A percentile compares a stretch with the other conserved stretches of the same genome.
phyloP scores from a whole-genome alignment of 2,329 filamentous ascomycete species.

The Rhynchosporium graminicola region DNA sequence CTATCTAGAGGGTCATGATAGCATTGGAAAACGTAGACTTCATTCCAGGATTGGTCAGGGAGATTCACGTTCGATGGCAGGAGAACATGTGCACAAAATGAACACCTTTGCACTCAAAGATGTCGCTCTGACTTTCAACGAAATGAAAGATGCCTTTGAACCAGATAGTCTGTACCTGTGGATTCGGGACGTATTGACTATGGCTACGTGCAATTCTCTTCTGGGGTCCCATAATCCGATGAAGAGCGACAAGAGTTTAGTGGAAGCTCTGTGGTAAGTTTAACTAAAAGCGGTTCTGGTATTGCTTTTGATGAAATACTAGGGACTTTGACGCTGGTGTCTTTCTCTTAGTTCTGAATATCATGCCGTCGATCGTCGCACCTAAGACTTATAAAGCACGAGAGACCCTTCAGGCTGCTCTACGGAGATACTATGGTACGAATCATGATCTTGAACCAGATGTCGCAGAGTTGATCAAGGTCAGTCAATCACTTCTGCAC shows the following conservation, averaged over 20 bases:
- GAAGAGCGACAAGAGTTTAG: constrained; percentile 39
- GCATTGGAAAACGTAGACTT: constrained; percentile 39
- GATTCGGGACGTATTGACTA: constrained; percentile 43
- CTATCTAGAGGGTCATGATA: constrained; percentile 30
- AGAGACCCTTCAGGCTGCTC: constrained; percentile 43
- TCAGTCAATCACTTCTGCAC: background rate
- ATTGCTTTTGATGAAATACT: background rate
- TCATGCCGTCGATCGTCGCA: constrained; percentile 39
- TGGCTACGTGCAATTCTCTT: constrained; percentile 45
- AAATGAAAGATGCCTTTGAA: constrained; percentile 32
- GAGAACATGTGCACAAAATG: constrained; percentile 42
- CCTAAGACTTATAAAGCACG: constrained; percentile 38
- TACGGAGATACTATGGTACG: constrained; percentile 39
- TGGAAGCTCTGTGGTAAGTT: constrained; percentile 44
- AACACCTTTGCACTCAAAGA: constrained; percentile 42
- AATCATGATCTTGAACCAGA: constrained; percentile 38
- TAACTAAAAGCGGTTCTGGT: background rate
- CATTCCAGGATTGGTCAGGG: constrained; percentile 37
- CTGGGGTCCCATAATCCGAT: constrained; percentile 49
- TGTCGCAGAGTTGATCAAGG: constrained; percentile 29
- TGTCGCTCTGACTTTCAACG: constrained; percentile 40
- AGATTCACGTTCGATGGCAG: constrained; percentile 42
- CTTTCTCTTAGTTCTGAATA: constrained; percentile 34
- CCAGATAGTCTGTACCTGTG: constrained; percentile 45
- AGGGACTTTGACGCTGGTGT: constrained; percentile 39